Conservation (phyloP, 2,329 filamentous ascomycete genomes). For the Colletotrichum eremochloae region DNA sequence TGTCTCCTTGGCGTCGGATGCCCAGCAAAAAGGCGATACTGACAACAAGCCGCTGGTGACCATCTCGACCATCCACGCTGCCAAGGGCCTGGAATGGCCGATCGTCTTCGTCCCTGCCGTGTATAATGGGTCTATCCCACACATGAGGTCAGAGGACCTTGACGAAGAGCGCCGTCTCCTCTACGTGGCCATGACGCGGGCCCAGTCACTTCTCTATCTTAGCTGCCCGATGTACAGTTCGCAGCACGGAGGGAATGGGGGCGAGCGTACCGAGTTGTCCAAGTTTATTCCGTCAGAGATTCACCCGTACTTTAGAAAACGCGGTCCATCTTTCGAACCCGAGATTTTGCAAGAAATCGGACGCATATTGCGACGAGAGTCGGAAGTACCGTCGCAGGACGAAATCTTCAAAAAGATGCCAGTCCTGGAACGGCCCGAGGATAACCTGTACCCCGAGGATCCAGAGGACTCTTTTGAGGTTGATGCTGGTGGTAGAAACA, state of each 20-base stretch:
- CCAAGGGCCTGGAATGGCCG: constrained; percentile 97
- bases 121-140: constrained; percentile 91
- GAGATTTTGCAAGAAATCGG: constrained; percentile 75
- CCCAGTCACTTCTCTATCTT: constrained; percentile 86
- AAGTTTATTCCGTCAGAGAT: constrained; percentile 73
- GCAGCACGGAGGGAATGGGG: constrained; percentile 67
- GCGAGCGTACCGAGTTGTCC: constrained; percentile 68
- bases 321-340: constrained; percentile 78
- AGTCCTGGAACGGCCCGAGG: constrained; percentile 70
- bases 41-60: constrained; percentile 77
- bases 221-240: constrained; percentile 81
- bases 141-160: constrained; percentile 85
- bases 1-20: constrained; percentile 85
- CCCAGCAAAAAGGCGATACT: constrained; percentile 66
- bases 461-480: constrained; percentile 41
- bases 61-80: constrained; percentile 95
- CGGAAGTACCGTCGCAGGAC: constrained; percentile 63
- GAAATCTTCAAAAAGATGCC: constrained; percentile 67
- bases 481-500: constrained; percentile 21
- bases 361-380: constrained; percentile 75
- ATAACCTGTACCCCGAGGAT: constrained; percentile 73
- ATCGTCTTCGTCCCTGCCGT: constrained; percentile 92
- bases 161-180: constrained; percentile 90
- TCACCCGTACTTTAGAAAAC: constrained; percentile 60
- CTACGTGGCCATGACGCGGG: constrained; percentile 97